Base-by-base conservation (phyloP, 2,329 filamentous ascomycete genomes). In the Venturia aucupariae region DNA sequence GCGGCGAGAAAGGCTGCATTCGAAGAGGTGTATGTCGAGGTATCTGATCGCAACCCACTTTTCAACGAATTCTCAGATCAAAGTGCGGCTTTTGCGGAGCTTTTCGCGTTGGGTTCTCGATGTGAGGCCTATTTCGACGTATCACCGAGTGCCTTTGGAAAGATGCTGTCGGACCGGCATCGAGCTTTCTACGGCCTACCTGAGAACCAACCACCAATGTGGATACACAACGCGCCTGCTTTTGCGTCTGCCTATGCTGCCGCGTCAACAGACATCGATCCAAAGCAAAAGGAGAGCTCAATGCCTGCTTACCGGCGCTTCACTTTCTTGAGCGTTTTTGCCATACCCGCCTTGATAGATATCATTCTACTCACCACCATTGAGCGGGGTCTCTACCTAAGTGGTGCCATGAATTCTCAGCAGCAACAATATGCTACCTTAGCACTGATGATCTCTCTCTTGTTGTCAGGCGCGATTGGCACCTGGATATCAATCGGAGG, bases 401-500 rank as follows among this genome's bases (percentile, higher is more conserved):
- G 82, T 32, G 79, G 79, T 0, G 81, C 77, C 66, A 86, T 87
- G 84, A 71, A 71, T 3, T 70, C 75, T 7, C 71, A 76, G 0
- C 75, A 82, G 39, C 77, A 81, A 65, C 75, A 80, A 38, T 81
- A 79, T 68, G 84, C 83, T 1, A 85, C 84, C 0, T 78, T 80
- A 61, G 84, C 82, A 1, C 72, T 87, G 48, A 81, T 87, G 76
- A 81, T 83, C 15, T 81, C 84, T 2, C 75, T 86, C 8, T 72
- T 87, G 15, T 74, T 86, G 30, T 84, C 83, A 8, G 84, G 84
- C 48, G 84, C 81, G 6, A 81, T 86, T 59, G 84, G 84, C 30
- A 85, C 84, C 7, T 86, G 83, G 84, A 84, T 86, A 48, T 83
- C 83, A 7, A 84, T 82, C 64, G 83, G 83, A 35, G 85, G 84